phyloP scores from a whole-genome alignment of 1,139 yeast genomes.

The Chernovozyma sophiae-reginae region DNA sequence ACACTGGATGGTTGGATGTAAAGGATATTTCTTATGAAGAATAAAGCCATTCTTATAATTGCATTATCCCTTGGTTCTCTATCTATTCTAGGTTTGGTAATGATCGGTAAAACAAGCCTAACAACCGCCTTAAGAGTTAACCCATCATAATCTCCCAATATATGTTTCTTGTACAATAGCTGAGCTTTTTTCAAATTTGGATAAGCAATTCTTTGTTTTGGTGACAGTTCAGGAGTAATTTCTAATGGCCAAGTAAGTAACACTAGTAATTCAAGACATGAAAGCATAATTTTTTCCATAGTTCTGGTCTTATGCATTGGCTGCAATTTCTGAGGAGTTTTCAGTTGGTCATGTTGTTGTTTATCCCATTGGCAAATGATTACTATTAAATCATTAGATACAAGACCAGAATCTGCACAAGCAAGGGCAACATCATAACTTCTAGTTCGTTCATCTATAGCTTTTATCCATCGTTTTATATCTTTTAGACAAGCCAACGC shows the following conservation, averaged over 20 bases:
- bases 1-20: conserved; percentile 68
- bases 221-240: conserved; percentile 42
- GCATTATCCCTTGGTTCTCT: conserved; percentile 72
- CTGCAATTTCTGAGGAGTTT: conserved; percentile 18
- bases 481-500: conserved; percentile 88
- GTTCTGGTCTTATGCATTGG: conserved; percentile 24
- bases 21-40: conserved; percentile 70
- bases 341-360: conserved; percentile 13
- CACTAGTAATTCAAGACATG: conserved; percentile 75
- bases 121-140: conserved; percentile 65
- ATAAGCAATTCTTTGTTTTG: conserved; percentile 54
- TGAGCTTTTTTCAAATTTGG: conserved; percentile 66
- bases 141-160: conserved; percentile 58
- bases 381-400: conserved; percentile 67
- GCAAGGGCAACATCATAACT: conserved; percentile 84
- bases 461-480: conserved; percentile 78
- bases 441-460: conserved; percentile 70
- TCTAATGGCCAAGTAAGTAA: conserved; percentile 83
- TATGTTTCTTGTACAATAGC: conserved; percentile 62
- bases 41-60: conserved; percentile 66
- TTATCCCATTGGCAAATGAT: conserved; percentile 76
- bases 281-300: conserved; percentile 61
- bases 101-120: conserved; percentile 63
- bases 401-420: conserved; percentile 75
- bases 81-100: conserved; percentile 50